These are phyloP conservation scores for Eurotiales sp. DNA, from an alignment of 2,329 filamentous ascomycete genomes.

Conservation along the genomic window DNA sequence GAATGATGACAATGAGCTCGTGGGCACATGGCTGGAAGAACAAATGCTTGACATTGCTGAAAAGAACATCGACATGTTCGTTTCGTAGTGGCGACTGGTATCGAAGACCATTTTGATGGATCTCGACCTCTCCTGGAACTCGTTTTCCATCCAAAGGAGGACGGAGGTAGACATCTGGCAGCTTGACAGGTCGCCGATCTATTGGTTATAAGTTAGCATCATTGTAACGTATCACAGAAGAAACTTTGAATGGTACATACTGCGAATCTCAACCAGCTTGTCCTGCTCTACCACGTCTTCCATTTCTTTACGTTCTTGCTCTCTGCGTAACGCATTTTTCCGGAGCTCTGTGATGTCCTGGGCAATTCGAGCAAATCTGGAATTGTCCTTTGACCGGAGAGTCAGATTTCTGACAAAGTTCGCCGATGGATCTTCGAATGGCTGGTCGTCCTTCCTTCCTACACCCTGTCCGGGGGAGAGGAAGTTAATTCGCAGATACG, in stretches of 20 bases:
- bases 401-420: slow-evolving; percentile 96
- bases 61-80: slow-evolving; percentile 87
- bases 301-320: slow-evolving; percentile 99
- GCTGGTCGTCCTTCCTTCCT: slow-evolving; percentile 93
- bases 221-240: neutral
- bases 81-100: slow-evolving; percentile 79
- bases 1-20: slow-evolving; percentile 95
- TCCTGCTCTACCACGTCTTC: slow-evolving; percentile 99
- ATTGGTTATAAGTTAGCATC: slow-evolving; percentile 39
- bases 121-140: slow-evolving; percentile 91
- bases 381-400: slow-evolving; percentile 84
- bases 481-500: slow-evolving; percentile 94
- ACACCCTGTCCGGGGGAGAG: slow-evolving; percentile 96
- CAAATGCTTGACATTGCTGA: slow-evolving; percentile 96
- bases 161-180: slow-evolving; percentile 93
- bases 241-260: slow-evolving; percentile 51
- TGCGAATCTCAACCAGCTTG: slow-evolving; percentile 91
- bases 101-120: slow-evolving; percentile 97
- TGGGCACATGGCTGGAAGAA: slow-evolving; percentile 98
- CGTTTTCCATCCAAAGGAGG: slow-evolving; percentile 96
- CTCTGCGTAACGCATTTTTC: slow-evolving; percentile 83
- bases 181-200: slow-evolving; percentile 83
- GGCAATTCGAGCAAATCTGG: slow-evolving; percentile 84
- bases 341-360: slow-evolving; percentile 95
- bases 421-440: slow-evolving; percentile 91